These are phyloP conservation scores for Aspergillus alliaceus DNA, from an alignment of 2,329 filamentous ascomycete species.

Conservation along the genomic window DNA sequence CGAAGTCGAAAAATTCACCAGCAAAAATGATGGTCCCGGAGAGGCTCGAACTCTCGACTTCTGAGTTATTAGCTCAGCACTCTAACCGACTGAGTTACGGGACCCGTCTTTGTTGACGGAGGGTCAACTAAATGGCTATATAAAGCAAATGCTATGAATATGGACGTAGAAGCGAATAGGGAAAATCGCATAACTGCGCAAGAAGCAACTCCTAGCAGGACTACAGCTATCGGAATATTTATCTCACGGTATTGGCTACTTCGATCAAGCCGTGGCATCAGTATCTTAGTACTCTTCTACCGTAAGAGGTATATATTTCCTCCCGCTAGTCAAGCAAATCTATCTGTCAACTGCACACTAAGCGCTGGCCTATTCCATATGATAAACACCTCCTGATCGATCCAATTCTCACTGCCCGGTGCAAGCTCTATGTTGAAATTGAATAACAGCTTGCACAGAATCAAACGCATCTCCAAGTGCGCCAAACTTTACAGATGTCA, in stretches of 20 bases:
- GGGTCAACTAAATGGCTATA: background rate
- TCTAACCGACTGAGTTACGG: constrained; percentile 2
- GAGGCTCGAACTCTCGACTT: constrained; percentile 3
- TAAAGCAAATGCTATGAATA: too few relatives aligned
- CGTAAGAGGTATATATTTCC: too few relatives aligned
- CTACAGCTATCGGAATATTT: too few relatives aligned
- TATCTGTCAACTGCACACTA: background rate
- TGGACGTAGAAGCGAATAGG: too few relatives aligned
- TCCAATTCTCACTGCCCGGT: constrained; percentile 19
- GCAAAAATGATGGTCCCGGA: background rate
- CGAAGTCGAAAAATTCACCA: background rate
- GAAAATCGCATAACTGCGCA: too few relatives aligned
- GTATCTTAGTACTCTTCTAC: too few relatives aligned
- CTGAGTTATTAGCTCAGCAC: constrained; percentile 2
- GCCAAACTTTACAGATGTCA: constrained; percentile 14
- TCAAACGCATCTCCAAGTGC: constrained; percentile 26
- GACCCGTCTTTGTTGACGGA: background rate
- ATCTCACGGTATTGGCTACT: too few relatives aligned
- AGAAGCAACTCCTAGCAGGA: too few relatives aligned
- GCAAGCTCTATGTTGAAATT: constrained; percentile 23
- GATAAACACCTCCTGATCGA: constrained; percentile 22
- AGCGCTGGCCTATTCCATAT: constrained; percentile 30
- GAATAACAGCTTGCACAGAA: constrained; percentile 26
- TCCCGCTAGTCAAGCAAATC: background rate
- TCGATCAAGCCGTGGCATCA: too few relatives aligned